Base-by-base conservation (phyloP, 2,329 filamentous ascomycete genomes). In the Aureobasidium sp. region DNA sequence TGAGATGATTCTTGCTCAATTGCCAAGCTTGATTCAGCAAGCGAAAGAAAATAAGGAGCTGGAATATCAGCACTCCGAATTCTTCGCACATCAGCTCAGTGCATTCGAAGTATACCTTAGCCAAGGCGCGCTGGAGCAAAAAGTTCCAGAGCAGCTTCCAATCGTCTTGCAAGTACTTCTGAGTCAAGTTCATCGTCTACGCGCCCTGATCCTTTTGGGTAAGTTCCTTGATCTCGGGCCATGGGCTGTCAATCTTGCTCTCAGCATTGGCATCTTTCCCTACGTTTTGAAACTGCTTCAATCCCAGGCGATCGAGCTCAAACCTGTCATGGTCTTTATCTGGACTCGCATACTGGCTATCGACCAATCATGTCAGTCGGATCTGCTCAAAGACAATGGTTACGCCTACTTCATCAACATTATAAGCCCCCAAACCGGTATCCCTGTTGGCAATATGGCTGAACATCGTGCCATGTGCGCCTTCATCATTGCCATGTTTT, bases 391-490 rank as follows among this genome's bases (percentile, higher is more conserved):
- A 75, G 94, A 99, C 72, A 96, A 92, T 69, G 94, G 94, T 7
- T 97, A 96, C 71, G 90, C 91, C 70, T 99, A 99, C 76, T 99
- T 99, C 73, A 91, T 94, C 58, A 88, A 87, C 65, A 96, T 97
- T 59, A 82, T 97, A 66, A 93, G 92, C 70, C 91, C 92, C 17
- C 67, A 67, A n/a, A 67, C 66, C 68, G 77, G 85, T 1, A 87
- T 97, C 55, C 91, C 91, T 0, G 88, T 96, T 25, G 63, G 63
- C 17, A 95, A 97, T 71, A 87, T 87, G 61, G 90, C 91, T 68
- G 94, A 97, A 76, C 94, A 99, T 78, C 91, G 95, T 71, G 94
- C 94, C 47, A 99, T 99, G 94, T 97, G 94, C 73, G 92, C 94
- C 1, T 99, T 99, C 72, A 96, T 99, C 65, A 85, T 97, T 45